A percentile compares a stretch with the other conserved stretches of the same genome.
phyloP scores from a whole-genome alignment of 2,329 filamentous ascomycete genomes.

The Cladophialophora psammophila region DNA sequence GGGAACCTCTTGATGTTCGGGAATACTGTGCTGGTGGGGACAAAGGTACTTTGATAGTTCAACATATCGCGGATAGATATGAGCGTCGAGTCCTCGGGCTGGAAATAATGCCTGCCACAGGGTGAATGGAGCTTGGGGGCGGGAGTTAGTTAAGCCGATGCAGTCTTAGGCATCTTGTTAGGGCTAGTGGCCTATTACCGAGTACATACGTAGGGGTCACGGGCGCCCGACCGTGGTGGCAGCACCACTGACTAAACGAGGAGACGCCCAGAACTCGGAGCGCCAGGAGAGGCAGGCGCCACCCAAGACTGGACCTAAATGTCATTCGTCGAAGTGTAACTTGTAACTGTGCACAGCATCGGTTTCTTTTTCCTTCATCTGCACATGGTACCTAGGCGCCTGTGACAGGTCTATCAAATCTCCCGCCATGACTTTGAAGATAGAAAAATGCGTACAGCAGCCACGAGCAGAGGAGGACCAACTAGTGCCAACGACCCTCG shows the following conservation, averaged over 20 bases:
- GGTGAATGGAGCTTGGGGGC: not conserved
- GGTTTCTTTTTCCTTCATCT: too few relatives aligned
- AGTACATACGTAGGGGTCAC: too few relatives aligned
- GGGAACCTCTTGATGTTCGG: not conserved
- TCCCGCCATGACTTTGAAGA: slow-evolving; percentile 5
- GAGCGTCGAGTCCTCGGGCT: not conserved
- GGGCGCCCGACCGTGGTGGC: too few relatives aligned
- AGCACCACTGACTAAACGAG: too few relatives aligned
- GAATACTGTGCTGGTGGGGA: not conserved
- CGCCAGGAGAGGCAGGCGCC: too few relatives aligned
- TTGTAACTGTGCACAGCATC: not conserved
- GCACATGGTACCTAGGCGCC: not conserved
- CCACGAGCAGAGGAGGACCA: not conserved
- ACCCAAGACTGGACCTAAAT: too few relatives aligned
- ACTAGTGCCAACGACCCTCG: not conserved
- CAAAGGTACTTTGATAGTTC: not conserved
- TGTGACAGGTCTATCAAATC: not conserved
- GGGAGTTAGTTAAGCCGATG: not conserved
- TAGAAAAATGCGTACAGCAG: slow-evolving; percentile 2
- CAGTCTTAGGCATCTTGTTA: not conserved
- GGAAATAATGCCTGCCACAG: not conserved
- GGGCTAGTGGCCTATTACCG: too few relatives aligned
- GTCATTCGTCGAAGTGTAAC: too few relatives aligned
- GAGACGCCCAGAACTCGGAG: too few relatives aligned
- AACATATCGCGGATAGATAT: not conserved